A percentile compares a stretch with the other conserved stretches of the same genome.
phyloP scores from a whole-genome alignment of 164 flowering plant species.

The Magnolia sinica region DNA sequence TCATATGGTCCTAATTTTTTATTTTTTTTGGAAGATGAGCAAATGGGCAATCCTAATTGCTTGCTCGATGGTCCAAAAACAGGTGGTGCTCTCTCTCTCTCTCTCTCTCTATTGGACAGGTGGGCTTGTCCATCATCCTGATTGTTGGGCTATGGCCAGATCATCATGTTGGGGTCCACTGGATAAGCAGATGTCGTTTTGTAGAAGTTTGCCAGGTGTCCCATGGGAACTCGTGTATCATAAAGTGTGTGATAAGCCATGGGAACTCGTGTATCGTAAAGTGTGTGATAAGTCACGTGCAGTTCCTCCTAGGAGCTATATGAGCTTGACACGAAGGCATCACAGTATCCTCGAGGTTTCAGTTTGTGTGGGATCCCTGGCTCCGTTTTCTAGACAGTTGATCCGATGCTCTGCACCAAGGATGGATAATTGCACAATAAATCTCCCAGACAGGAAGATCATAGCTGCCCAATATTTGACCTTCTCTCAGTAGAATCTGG shows the following conservation, averaged over 20 bases:
- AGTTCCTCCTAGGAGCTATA: not conserved
- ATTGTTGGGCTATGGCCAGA: not conserved
- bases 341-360: not conserved
- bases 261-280: not conserved
- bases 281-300: not conserved
- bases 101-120: not conserved
- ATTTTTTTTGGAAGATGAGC: too few relatives aligned
- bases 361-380: not conserved
- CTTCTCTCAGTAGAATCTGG: not conserved
- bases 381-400: not conserved
- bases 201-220: not conserved
- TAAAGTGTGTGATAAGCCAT: not conserved
- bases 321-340: not conserved
- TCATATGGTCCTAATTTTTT: too few relatives aligned
- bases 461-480: not conserved
- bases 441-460: not conserved
- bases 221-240: not conserved
- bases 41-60: too few relatives aligned
- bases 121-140: not conserved
- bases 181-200: not conserved
- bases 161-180: not conserved
- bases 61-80: too few relatives aligned
- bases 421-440: too few relatives aligned
- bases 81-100: too few relatives aligned
- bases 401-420: not conserved